Base-by-base conservation (phyloP, 1,139 yeast genomes). In the Suhomyces guaymorum region DNA sequence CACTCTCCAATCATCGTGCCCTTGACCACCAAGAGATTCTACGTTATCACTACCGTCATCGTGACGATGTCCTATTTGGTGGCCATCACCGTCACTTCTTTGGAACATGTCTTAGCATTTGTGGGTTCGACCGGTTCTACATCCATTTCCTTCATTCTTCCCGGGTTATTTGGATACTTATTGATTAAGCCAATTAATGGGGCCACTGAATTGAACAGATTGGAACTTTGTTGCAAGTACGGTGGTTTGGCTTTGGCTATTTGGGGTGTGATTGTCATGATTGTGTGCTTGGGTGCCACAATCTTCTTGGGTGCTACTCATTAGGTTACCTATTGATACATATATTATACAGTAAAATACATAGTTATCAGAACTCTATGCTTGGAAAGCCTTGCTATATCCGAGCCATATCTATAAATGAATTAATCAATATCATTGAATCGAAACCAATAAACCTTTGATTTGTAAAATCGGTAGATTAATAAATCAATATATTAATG, bases 111-210 rank as follows among this genome's bases (percentile, higher is more conserved):
- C 24, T 70, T 90, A 43, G 95, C 96, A 4, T 80, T 90, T 60
- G 97, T 90, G 5, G 97, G 97, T 2, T 83, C 96, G 3, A 90
- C 97, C 0, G 97, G 97, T 0, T 87, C 96, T 2, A 89, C 97
- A 0, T 82, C 96, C 10, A 90, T 90, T 39, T 86, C 96, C 11
- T 90, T 90, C 57, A 89, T 90, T 34, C 71, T 90, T 37, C 97
- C 97, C 0, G 97, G 97, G 0, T 66, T 89, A 23, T 90, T 90
- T 59, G 96, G 95, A 9, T 88, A 73, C 61, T 73, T 77, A 48
- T 70, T 89, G 46, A 75, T 83, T 45, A 60, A 62, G 49, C 67
- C 81, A 26, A 55, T 63, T 35, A 54, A 59, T 38, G 67, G 66
- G 2, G 51, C 58, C 12, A 53, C 57, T n/a, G 46, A 52, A 11